Evolutionary conservation across 2,329 filamentous ascomycete species (phyloP).

Genomic region (Cercospora nicotianae): DNA sequence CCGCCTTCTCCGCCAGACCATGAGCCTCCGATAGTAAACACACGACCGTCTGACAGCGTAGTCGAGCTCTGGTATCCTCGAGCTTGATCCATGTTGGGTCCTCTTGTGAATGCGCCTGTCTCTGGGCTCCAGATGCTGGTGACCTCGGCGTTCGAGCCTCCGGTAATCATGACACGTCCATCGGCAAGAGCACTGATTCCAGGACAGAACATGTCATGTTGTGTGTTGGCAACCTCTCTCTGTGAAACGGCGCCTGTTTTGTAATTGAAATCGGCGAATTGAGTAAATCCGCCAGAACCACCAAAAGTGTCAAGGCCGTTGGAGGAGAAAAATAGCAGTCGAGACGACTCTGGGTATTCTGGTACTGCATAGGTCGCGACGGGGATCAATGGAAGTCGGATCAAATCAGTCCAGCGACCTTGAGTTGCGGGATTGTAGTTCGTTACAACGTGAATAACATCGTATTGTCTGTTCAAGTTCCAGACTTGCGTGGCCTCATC

Average conservation of each 20-base stretch:
- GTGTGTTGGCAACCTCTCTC: slow-evolving; percentile 41
- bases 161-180: slow-evolving; percentile 55
- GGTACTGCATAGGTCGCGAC: slow-evolving; percentile 18
- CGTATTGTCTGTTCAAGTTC: slow-evolving; percentile 9
- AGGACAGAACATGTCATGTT: slow-evolving; percentile 60
- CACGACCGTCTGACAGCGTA: slow-evolving; percentile 53
- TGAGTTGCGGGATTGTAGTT: slow-evolving; percentile 3
- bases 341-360: slow-evolving; percentile 9
- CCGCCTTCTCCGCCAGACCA: slow-evolving; percentile 51
- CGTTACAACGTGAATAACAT: neutral
- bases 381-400: slow-evolving; percentile 16
- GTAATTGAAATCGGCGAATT: slow-evolving; percentile 21
- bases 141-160: slow-evolving; percentile 52
- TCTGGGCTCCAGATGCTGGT: slow-evolving; percentile 52
- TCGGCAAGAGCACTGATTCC: slow-evolving; percentile 54
- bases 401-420: slow-evolving; percentile 15
- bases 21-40: slow-evolving; percentile 33
- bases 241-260: slow-evolving; percentile 16
- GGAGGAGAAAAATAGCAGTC: slow-evolving; percentile 15
- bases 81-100: slow-evolving; percentile 47
- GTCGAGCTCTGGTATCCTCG: slow-evolving; percentile 55
- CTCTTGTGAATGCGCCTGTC: slow-evolving; percentile 43
- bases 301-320: slow-evolving; percentile 7
- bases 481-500: slow-evolving; percentile 5
- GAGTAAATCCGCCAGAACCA: slow-evolving; percentile 1